These are phyloP conservation scores for Datisca glomerata DNA, from an alignment of 306 rosid species.

Conservation along the genomic window DNA sequence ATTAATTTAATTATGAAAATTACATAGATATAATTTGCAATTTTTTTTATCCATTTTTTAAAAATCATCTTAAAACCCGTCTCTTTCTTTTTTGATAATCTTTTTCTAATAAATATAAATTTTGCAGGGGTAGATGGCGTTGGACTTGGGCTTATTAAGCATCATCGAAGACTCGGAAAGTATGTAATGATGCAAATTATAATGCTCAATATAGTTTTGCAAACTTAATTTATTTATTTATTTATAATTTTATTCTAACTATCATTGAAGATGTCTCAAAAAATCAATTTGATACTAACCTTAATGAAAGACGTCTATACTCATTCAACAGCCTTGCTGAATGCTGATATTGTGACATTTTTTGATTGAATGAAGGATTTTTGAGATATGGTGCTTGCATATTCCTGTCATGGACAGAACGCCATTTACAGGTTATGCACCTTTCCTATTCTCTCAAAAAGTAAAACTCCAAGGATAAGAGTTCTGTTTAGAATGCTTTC, in stretches of 20 bases:
- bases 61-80: too few relatives aligned
- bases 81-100: too few relatives aligned
- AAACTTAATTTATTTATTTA: not conserved
- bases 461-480: too few relatives aligned
- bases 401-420: slow-evolving; percentile 73
- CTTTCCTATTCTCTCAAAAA: too few relatives aligned
- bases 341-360: slow-evolving; percentile 7
- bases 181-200: slow-evolving; percentile 22
- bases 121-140: slow-evolving; percentile 66
- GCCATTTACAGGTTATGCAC: slow-evolving; percentile 50
- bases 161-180: slow-evolving; percentile 64
- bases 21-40: too few relatives aligned
- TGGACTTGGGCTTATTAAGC: slow-evolving; percentile 69
- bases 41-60: too few relatives aligned
- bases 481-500: too few relatives aligned
- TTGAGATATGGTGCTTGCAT: slow-evolving; percentile 85
- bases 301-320: too few relatives aligned
- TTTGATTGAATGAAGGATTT: slow-evolving; percentile 40
- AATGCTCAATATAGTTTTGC: slow-evolving; percentile 1
- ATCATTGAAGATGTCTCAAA: too few relatives aligned
- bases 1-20: too few relatives aligned
- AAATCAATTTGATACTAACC: too few relatives aligned
- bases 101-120: too few relatives aligned
- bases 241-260: not conserved
- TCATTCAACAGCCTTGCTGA: not conserved